A percentile compares a stretch with the other conserved stretches of the same genome.
These are phyloP conservation scores for Phytopythium litorale DNA, from an alignment of 352 stramenopile genomes.

Conservation along the genomic window DNA sequence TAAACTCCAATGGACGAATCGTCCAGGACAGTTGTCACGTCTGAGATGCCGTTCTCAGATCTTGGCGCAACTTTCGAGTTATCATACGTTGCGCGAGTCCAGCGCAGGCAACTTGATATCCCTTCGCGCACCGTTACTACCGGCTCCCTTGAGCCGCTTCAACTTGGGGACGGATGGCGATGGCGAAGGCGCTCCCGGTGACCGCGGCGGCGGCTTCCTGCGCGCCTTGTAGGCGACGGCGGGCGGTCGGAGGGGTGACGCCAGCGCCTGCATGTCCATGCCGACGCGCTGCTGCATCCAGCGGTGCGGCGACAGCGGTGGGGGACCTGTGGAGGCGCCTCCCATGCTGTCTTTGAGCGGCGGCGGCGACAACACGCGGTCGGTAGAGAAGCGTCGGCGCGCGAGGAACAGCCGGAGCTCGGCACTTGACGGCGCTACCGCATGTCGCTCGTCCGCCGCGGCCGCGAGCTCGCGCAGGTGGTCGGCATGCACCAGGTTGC, in stretches of 20 bases:
- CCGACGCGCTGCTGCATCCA: conserved; percentile 31
- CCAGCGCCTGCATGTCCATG: neutral
- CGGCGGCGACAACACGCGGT: neutral
- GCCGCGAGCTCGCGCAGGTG: conserved; percentile 24
- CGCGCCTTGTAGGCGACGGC: conserved; percentile 13
- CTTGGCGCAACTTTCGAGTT: neutral
- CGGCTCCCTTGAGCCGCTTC: neutral
- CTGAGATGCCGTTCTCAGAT: neutral
- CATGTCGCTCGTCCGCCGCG: conserved; percentile 25
- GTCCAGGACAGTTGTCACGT: neutral
- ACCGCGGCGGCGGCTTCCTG: neutral
- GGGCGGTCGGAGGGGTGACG: conserved; percentile 15
- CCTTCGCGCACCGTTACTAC: neutral
- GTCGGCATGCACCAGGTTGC: conserved; percentile 53
- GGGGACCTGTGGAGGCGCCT: conserved; percentile 9
- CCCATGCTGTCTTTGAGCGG: conserved; percentile 7
- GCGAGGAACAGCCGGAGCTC: conserved; percentile 50
- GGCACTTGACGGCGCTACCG: conserved; percentile 17
- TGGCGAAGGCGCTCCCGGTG: neutral
- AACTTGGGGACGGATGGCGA: neutral
- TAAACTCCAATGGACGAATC: neutral
- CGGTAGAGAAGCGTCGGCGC: conserved; percentile 23
- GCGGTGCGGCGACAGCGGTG: conserved; percentile 41
- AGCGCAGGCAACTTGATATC: conserved; percentile 2
- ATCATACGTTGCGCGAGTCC: neutral